Percentiles rank a stretch among this genome's conserved stretches.
phyloP scores from a whole-genome alignment of 805 yeast species.

The Kluyveromyces wickerhamii region DNA sequence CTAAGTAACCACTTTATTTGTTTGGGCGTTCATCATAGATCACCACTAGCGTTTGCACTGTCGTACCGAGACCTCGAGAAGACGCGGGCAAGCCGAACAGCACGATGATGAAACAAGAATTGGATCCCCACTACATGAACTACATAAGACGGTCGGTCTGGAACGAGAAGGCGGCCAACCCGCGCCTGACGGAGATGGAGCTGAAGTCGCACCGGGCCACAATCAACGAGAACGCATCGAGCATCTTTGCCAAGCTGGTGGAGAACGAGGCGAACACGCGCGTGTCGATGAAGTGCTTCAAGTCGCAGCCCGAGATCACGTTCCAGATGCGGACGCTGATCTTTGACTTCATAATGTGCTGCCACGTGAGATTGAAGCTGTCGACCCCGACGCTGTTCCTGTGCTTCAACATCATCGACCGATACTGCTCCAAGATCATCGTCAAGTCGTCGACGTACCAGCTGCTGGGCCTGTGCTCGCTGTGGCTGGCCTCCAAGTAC shows the following conservation, averaged over 20 bases:
- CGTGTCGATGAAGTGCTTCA: slow-evolving; percentile 24
- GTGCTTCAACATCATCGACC: slow-evolving; percentile 67
- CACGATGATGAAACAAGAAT: no score
- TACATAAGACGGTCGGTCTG: slow-evolving; percentile 8
- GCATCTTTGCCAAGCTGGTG: slow-evolving; percentile 32
- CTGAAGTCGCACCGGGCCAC: slow-evolving; percentile 37
- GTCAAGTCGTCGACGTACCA: slow-evolving; percentile 80
- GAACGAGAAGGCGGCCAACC: slow-evolving; percentile 30
- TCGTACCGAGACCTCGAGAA: no score
- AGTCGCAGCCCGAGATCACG: slow-evolving; percentile 35
- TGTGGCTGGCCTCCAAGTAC: slow-evolving; percentile 84
- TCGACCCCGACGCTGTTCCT: slow-evolving; percentile 58
- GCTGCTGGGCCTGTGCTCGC: slow-evolving; percentile 73
- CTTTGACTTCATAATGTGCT: slow-evolving; percentile 73
- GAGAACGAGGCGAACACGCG: slow-evolving; percentile 27
- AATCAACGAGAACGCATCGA: slow-evolving; percentile 39
- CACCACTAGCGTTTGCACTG: no score
- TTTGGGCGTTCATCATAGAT: no score
- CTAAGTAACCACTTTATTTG: no score
- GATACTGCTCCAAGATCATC: slow-evolving; percentile 76
- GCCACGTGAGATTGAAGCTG: slow-evolving; percentile 54
- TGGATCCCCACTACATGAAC: slow-evolving; percentile 5
- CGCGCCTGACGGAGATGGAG: slow-evolving; percentile 40
- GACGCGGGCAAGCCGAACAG: no score
- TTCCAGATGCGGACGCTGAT: slow-evolving; percentile 61